Evolutionary conservation across 371 early-diverging fungal genomes (phyloP).

Genomic region (Lichtheimia hyalospora): DNA sequence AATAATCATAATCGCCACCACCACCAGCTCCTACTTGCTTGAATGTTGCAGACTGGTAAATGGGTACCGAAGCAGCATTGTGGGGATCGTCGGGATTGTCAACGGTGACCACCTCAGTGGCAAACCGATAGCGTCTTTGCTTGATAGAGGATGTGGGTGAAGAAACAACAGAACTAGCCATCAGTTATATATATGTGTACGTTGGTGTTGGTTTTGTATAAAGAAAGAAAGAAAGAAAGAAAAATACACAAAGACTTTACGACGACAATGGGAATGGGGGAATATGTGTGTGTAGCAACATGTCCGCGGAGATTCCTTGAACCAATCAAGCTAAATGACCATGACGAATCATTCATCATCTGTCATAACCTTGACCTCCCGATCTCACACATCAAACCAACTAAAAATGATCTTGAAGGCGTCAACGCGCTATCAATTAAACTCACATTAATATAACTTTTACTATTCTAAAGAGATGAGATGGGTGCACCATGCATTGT

Average conservation of each 20-base stretch:
- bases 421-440: too few relatives aligned
- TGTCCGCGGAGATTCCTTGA: background rate
- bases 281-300: background rate
- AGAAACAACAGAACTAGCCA: constrained; percentile 28
- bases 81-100: constrained; percentile 85
- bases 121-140: constrained; percentile 68
- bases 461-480: too few relatives aligned
- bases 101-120: constrained; percentile 87
- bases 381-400: background rate
- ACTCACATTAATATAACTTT: too few relatives aligned
- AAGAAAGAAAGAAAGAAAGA: constrained; percentile 2
- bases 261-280: background rate
- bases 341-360: background rate
- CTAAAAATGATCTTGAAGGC: too few relatives aligned
- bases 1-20: constrained; percentile 92
- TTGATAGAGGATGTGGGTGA: constrained; percentile 40
- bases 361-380: background rate
- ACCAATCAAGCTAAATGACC: constrained; percentile 1
- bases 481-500: too few relatives aligned
- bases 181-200: background rate
- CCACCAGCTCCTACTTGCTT: constrained; percentile 81
- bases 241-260: background rate
- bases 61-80: constrained; percentile 89
- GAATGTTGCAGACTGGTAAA: constrained; percentile 97
- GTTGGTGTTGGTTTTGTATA: background rate